Evolutionary conservation across 805 yeast genomes (phyloP), one percentile per base, ranked within the genome.

Genomic region (Torulaspora microellipsoides): DNA sequence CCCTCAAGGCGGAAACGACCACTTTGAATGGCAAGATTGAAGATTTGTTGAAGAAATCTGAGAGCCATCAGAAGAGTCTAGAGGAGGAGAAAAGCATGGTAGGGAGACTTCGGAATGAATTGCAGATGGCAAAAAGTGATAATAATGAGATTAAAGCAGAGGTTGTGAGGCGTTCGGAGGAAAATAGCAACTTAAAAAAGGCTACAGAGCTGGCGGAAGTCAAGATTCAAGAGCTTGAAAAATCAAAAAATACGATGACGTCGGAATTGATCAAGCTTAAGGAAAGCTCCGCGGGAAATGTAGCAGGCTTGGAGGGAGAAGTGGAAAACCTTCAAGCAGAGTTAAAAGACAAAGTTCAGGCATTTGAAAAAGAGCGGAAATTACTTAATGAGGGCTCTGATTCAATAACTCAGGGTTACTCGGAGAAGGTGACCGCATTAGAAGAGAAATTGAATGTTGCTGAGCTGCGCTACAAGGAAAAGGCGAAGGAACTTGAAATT

Each of bases 281-380:
- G 15, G 34, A 17, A 8, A 36, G 32, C 13, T 32, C 31, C 5
- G 34, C 39, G 10, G 40, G 36, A 31, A 39, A 36, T 13, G 28
- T 28, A 8, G 13, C 31, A 6, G 38, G 31, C 11, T 36, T 66
- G 11, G 66, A 68, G 35, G 42, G 41, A 4, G 67, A 67, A 25
- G 53, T 71, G 3, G 35, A 46, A 10, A 36, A 45, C 0, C 51
- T 72, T 34, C 64, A 66, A 23, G 48, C 56, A 1, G 67, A 69
- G 1, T 49, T 77, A 34, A 65, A 64, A 14, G 50, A 52, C 14
- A 77, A 73, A 47, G 51, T 53, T 1, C 47, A 59, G 32, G 80
- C 73, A 34, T 70, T 78, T 46, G 83, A 78, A 37, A 67, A 66
- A 28, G 83, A 78, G 52, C 63, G 83, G 42, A 64, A 60, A 10